Evolutionary conservation across 768 basidiomycete genomes (phyloP), one percentile per base, ranked within the genome.

Genomic region (Panaeolus cyanescens): DNA sequence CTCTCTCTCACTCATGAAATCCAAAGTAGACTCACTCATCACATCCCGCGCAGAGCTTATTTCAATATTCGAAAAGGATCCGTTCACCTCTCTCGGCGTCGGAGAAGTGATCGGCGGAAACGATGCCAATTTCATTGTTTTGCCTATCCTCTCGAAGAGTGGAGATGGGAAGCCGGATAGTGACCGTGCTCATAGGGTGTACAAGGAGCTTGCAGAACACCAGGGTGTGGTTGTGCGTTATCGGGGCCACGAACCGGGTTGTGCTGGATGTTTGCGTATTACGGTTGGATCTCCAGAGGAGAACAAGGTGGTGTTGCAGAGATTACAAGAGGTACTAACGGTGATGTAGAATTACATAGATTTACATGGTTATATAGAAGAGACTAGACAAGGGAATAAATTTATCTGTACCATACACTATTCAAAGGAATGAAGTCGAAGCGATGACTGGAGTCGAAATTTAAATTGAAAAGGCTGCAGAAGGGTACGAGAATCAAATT

Each of bases 151-250:
- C 9, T 80, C 80, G 40, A 77, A 75, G 30, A 74, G 74, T 13
- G 71, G 75, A 30, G 67, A 53, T 13, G 75, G 60, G 7, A 67
- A 72, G 56, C 82, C 85, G 0, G 88, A 92, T 72, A 93, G 85
- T 62, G 71, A 56, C 20, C 82, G 91, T 15, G 85, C 93, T 0
- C 75, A 78, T 54, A 74, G 70, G 56, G 80, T 95, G 25, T 99
- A 99, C 75, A 89, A 86, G 70, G 76, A 83, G 9, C 80, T 99
- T 60, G 97, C 97, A 4, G 95, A 96, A 72, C 81, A 87, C 58
- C 82, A 85, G 63, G 92, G 90, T 0, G 89, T 99, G 0, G 97
- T 99, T 13, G 93, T 99, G 9, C 80, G 96, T 56, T 99, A 86
- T 76, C 81, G 97, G 57, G 97, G 97, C 0, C 77, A 81, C 15